Conservation (phyloP, 257 asterid species). For the Mitragyna speciosa region DNA sequence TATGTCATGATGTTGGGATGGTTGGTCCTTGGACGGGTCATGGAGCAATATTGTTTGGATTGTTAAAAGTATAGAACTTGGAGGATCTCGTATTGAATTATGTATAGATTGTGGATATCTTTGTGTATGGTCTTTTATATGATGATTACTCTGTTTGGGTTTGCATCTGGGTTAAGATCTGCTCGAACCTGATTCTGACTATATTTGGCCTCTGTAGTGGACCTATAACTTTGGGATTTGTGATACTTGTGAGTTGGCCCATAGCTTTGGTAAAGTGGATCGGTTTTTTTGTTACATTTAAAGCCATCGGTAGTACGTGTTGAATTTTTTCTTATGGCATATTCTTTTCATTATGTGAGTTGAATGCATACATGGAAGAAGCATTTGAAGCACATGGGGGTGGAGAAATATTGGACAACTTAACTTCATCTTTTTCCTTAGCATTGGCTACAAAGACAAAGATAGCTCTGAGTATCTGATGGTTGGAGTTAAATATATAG, state of each 20-base stretch:
- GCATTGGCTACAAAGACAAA: background rate
- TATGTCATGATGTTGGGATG: background rate
- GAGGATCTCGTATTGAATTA: background rate
- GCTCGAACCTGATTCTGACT: background rate
- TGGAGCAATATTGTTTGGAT: background rate
- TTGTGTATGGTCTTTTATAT: background rate
- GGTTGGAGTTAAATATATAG: background rate
- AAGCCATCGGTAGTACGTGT: background rate
- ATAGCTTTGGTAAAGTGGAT: background rate
- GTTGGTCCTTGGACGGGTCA: background rate
- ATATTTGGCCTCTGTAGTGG: background rate
- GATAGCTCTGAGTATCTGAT: background rate
- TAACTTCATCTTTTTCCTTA: background rate
- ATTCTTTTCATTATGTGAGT: background rate
- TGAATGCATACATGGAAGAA: background rate
- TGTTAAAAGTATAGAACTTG: background rate
- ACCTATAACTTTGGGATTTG: background rate
- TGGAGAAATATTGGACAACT: background rate
- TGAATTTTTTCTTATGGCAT: background rate
- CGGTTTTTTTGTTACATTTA: background rate
- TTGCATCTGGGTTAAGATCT: background rate
- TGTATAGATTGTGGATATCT: background rate
- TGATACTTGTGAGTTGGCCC: background rate
- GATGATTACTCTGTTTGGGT: background rate
- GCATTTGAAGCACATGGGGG: background rate